Evolutionary conservation across 192 early-diverging fungal genomes (phyloP).

Genomic region (Coemansia sp.): DNA sequence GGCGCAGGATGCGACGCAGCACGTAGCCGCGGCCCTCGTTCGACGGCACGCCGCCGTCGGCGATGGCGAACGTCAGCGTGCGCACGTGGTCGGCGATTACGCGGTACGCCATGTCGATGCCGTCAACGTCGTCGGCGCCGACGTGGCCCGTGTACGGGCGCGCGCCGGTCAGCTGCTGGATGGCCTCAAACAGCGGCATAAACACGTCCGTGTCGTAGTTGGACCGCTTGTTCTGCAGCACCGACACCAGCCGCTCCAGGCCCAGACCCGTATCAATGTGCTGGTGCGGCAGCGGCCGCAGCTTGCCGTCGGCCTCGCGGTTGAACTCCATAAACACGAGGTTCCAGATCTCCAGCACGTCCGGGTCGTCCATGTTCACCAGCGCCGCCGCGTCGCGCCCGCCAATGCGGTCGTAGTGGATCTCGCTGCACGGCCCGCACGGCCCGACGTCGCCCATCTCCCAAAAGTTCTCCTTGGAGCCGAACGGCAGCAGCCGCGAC

Average conservation of each 20-base stretch:
- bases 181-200: constrained; percentile 76
- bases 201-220: constrained; percentile 98
- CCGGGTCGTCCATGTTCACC: constrained; percentile 97
- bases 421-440: constrained; percentile 97
- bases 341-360: constrained; percentile 99
- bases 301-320: constrained; percentile 84
- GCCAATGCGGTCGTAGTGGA: constrained; percentile 97
- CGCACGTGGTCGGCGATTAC: constrained; percentile 98
- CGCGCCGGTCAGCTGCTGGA: constrained; percentile 85
- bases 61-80: constrained; percentile 94
- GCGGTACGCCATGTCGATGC: constrained; percentile 97
- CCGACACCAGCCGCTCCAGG: constrained; percentile 91
- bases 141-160: constrained; percentile 82
- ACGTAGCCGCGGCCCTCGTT: constrained; percentile 99
- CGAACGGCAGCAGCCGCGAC: constrained; percentile 81
- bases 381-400: constrained; percentile 82
- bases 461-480: constrained; percentile 98
- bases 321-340: constrained; percentile 99
- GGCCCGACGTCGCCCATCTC: constrained; percentile 98
- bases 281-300: constrained; percentile 89
- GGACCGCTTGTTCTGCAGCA: constrained; percentile 89
- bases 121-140: constrained; percentile 88
- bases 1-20: constrained; percentile 90
- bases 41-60: constrained; percentile 93
- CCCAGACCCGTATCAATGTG: constrained; percentile 99